Conservation (phyloP, 257 asterid species). For the Capsicum pubescens region DNA sequence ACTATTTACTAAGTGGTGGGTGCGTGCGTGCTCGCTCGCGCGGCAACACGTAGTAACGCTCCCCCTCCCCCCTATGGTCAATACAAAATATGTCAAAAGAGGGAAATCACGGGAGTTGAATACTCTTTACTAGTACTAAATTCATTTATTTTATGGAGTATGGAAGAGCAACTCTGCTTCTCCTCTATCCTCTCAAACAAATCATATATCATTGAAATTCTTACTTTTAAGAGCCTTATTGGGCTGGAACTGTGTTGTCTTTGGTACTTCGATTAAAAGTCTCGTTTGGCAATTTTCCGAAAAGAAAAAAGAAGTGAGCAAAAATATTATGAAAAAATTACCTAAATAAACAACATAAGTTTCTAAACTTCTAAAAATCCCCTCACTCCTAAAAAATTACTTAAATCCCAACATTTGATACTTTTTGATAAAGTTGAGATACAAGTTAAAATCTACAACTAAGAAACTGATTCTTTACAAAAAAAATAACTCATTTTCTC, state of each 20-base stretch:
- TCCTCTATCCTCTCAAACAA: background rate
- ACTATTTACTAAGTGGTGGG: background rate
- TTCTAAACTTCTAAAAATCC: too few relatives aligned
- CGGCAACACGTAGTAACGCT: background rate
- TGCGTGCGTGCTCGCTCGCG: too few relatives aligned
- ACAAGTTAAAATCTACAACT: too few relatives aligned
- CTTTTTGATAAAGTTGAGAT: too few relatives aligned
- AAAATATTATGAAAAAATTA: too few relatives aligned
- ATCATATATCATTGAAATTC: background rate
- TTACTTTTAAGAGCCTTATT: background rate
- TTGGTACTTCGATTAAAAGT: background rate
- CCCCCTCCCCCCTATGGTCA: background rate
- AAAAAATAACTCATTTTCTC: too few relatives aligned
- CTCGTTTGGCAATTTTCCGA: too few relatives aligned
- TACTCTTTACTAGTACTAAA: background rate
- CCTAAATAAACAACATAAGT: too few relatives aligned
- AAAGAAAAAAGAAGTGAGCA: background rate
- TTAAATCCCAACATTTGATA: too few relatives aligned
- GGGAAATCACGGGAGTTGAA: background rate
- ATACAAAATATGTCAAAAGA: background rate
- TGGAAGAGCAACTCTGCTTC: background rate
- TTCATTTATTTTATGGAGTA: too few relatives aligned
- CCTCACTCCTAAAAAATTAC: too few relatives aligned
- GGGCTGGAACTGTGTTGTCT: background rate
- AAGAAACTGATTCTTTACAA: too few relatives aligned